Percentiles rank a stretch among this genome's conserved stretches.
phyloP scores from a whole-genome alignment of 805 yeast species.

The Metschnikowia shivogae region DNA sequence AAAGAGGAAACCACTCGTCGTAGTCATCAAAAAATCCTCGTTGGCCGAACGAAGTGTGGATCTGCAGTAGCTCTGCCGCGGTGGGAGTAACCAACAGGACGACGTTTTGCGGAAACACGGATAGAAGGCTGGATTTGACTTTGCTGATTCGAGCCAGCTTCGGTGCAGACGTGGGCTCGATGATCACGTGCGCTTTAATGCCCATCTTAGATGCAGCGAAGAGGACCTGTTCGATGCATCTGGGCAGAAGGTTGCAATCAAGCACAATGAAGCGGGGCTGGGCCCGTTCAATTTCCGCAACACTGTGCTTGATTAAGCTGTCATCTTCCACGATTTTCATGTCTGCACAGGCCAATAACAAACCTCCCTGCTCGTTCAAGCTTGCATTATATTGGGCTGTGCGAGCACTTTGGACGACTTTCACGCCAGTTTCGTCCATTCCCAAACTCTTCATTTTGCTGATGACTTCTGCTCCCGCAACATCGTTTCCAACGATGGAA shows the following conservation, averaged over 20 bases:
- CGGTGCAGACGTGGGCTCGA: constrained; percentile 75
- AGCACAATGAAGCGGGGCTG: constrained; percentile 51
- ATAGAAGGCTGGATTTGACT: constrained; percentile 23
- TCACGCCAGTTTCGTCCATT: constrained; percentile 40
- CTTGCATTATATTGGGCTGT: constrained; percentile 76
- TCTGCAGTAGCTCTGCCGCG: constrained; percentile 50
- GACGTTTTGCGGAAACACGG: constrained; percentile 46
- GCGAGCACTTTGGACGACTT: constrained; percentile 14
- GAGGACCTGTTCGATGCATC: constrained; percentile 27
- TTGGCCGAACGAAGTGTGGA: constrained; percentile 47
- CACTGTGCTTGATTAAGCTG: constrained; percentile 35
- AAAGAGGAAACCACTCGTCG: constrained; percentile 69
- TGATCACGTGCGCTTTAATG: constrained; percentile 34
- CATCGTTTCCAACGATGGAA: constrained; percentile 60
- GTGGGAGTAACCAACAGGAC: constrained; percentile 66
- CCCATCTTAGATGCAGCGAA: constrained; percentile 2
- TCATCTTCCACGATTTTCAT: constrained; percentile 63
- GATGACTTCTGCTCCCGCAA: constrained; percentile 43
- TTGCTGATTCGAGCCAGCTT: constrained; percentile 52
- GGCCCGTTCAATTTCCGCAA: constrained; percentile 33
- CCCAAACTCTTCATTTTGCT: constrained; percentile 22
- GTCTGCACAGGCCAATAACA: constrained; percentile 77
- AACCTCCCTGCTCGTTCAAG: constrained; percentile 58
- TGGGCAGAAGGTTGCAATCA: constrained; percentile 63
- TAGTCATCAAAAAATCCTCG: constrained; percentile 43